Evolutionary conservation across 768 basidiomycete genomes (phyloP).

Genomic region (Tulasnella sp.): DNA sequence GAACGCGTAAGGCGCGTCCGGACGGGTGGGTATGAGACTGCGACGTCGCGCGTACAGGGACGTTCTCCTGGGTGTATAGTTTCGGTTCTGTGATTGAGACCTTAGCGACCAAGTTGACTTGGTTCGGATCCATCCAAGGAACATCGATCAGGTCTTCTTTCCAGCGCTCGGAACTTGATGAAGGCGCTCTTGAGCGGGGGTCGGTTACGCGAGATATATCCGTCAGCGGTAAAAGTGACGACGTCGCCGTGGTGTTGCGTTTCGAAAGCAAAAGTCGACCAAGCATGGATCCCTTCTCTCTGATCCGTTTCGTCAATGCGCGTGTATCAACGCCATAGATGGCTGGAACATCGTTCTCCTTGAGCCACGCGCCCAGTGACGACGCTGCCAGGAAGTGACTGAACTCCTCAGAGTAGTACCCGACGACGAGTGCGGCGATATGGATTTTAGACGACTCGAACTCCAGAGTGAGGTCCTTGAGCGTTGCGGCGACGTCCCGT

Average conservation of each 20-base stretch:
- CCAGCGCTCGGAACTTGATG: conserved; percentile 48
- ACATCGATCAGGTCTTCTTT: conserved; percentile 72
- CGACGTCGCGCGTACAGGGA: conserved; percentile 27
- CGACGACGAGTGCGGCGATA: conserved; percentile 80
- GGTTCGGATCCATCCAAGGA: conserved; percentile 82
- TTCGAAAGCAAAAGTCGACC: conserved; percentile 69
- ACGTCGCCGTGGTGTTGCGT: conserved; percentile 34
- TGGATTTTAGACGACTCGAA: conserved; percentile 97
- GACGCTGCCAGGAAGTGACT: conserved; percentile 89
- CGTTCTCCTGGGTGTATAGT: conserved; percentile 46
- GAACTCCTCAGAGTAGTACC: conserved; percentile 88
- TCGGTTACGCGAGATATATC: conserved; percentile 20
- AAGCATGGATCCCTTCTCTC: conserved; percentile 89
- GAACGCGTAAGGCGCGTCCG: conserved; percentile 68
- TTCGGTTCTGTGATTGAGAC: conserved; percentile 68
- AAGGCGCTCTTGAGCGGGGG: conserved; percentile 38
- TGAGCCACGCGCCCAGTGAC: conserved; percentile 83
- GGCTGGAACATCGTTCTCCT: conserved; percentile 89
- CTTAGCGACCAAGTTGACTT: conserved; percentile 77
- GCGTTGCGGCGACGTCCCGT: conserved; percentile 34
- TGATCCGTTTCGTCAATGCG: conserved; percentile 89
- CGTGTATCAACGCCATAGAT: conserved; percentile 95
- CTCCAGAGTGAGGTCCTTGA: conserved; percentile 52
- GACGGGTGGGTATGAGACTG: conserved; percentile 58
- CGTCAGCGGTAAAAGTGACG: conserved; percentile 26